Evolutionary conservation across 345 rosid genomes (phyloP).

Genomic region (Durio zibethinus): DNA sequence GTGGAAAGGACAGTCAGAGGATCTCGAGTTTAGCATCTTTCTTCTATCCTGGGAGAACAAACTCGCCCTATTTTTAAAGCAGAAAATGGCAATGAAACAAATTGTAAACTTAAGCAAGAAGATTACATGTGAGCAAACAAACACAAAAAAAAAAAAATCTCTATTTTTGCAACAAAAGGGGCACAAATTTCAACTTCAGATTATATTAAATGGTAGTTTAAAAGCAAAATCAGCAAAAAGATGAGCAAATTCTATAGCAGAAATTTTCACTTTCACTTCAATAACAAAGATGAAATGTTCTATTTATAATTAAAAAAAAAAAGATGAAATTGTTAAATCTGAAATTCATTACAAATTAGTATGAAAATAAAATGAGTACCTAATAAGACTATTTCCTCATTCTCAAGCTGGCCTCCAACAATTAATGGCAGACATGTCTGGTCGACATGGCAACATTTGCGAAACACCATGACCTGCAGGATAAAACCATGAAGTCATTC

Average conservation of each 20-base stretch:
- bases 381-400: conserved; percentile 19
- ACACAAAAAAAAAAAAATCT: not conserved
- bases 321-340: not conserved
- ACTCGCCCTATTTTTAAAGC: not conserved
- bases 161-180: not conserved
- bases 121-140: not conserved
- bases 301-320: not conserved
- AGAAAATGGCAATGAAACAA: not conserved
- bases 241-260: not conserved
- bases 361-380: conserved; percentile 1
- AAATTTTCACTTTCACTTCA: not conserved
- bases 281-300: not conserved
- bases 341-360: not conserved
- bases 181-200: conserved; percentile 1
- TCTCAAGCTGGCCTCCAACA: conserved; percentile 33
- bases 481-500: conserved; percentile 18
- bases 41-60: not conserved
- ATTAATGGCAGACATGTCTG: conserved; percentile 20
- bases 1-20: not conserved
- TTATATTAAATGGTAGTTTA: not conserved
- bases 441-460: conserved; percentile 43
- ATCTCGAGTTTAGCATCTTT: not conserved
- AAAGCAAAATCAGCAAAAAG: not conserved
- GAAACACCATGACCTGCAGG: conserved; percentile 62
- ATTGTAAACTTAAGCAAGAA: not conserved